A percentile compares a stretch with the other conserved stretches of the same genome.
Conservation (phyloP, 2,329 filamentous ascomycete genomes). For the Lanzia echinophila region DNA sequence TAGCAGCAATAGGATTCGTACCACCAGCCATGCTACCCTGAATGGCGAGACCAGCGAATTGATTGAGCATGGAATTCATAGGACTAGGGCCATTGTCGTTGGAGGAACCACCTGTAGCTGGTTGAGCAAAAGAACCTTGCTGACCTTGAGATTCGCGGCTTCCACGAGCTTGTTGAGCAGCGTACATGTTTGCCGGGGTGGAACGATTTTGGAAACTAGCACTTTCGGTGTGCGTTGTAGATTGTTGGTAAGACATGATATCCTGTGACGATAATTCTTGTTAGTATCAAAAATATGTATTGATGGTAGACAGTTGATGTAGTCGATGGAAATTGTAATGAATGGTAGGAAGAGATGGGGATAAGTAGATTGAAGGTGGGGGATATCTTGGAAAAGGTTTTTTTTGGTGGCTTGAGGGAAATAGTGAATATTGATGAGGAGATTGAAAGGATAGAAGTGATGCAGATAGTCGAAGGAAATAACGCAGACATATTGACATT, state of each 20-base stretch:
- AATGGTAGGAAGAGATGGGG: neutral
- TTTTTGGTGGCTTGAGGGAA: neutral
- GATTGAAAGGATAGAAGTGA: neutral
- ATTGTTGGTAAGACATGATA: conserved; percentile 33
- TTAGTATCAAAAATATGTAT: conserved; percentile 12
- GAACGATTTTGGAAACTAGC: conserved; percentile 20
- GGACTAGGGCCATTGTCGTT: conserved; percentile 19
- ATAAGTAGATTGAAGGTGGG: neutral
- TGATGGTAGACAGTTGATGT: conserved; percentile 3
- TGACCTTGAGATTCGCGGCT: conserved; percentile 27
- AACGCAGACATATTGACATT: neutral
- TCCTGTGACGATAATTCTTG: conserved; percentile 17
- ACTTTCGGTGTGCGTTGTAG: conserved; percentile 22
- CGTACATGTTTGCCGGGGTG: conserved; percentile 26
- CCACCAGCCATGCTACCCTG: conserved; percentile 31
- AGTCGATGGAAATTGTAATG: conserved; percentile 1
- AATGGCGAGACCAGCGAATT: conserved; percentile 27
- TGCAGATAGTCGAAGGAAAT: neutral
- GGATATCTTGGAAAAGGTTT: neutral
- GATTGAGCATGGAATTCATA: conserved; percentile 27
- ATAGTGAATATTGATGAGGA: conserved; percentile 4
- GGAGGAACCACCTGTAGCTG: conserved; percentile 2
- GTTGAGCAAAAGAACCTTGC: conserved; percentile 19
- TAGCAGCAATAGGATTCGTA: conserved; percentile 21
- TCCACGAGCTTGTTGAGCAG: conserved; percentile 24